Conservation (phyloP, 805 yeast genomes). For the Scheffersomyces lignosus region DNA sequence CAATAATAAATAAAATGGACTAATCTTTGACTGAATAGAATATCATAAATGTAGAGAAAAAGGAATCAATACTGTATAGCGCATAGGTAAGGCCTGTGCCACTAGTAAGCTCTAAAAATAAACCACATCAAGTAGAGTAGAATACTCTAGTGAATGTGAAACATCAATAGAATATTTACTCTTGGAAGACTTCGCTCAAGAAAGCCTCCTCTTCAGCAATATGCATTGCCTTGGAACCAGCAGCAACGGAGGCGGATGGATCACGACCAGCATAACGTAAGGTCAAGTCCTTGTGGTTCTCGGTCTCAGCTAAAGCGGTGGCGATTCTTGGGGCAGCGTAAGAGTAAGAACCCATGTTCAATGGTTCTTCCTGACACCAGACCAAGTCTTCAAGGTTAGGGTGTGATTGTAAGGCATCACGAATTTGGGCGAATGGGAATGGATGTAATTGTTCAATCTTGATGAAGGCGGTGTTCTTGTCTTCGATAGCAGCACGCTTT, state of each 20-base stretch:
- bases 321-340: conserved; percentile 80
- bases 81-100: too few relatives aligned
- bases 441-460: conserved; percentile 96
- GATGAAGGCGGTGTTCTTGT: conserved; percentile 83
- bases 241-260: conserved; percentile 98
- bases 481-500: conserved; percentile 75
- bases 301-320: conserved; percentile 75
- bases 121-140: too few relatives aligned
- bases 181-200: conserved; percentile 69
- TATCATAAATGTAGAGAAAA: too few relatives aligned
- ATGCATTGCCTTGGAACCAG: conserved; percentile 91
- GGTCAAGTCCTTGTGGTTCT: conserved; percentile 54
- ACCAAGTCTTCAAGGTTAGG: conserved; percentile 85
- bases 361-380: conserved; percentile 98
- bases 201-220: conserved; percentile 84
- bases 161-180: too few relatives aligned
- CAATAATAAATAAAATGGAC: too few relatives aligned
- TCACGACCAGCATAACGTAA: conserved; percentile 95
- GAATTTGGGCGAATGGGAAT: conserved; percentile 95
- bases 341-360: conserved; percentile 92
- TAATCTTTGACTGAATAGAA: too few relatives aligned
- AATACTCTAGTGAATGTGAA: too few relatives aligned
- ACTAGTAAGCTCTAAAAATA: too few relatives aligned
- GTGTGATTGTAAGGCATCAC: conserved; percentile 77
- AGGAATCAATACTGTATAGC: too few relatives aligned